phyloP scores from a whole-genome alignment of 1,284 basidiomycete species.

The Mycena citricolor region DNA sequence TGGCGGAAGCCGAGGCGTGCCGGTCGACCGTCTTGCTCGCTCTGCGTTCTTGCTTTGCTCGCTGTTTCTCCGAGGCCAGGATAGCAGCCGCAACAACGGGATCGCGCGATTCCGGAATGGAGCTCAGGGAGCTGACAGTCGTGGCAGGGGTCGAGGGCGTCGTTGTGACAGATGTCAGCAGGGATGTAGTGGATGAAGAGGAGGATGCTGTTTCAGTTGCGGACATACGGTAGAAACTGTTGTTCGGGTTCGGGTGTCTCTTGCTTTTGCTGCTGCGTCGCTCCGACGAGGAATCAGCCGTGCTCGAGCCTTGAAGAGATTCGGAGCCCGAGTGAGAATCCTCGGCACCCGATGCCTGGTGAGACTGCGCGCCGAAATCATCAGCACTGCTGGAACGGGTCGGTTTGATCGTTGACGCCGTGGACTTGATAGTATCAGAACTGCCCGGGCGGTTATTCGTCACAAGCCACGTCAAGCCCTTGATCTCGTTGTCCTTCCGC shows the following conservation, averaged over 20 bases:
- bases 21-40: conserved; percentile 12
- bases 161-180: conserved; percentile 37
- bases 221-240: too few species aligned
- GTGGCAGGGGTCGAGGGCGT: too few species aligned
- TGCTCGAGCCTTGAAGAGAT: conserved; percentile 34
- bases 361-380: conserved; percentile 44
- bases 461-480: conserved; percentile 43
- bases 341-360: conserved; percentile 39
- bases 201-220: too few species aligned
- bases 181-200: conserved; percentile 37
- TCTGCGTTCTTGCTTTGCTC: conserved; percentile 29
- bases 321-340: conserved; percentile 17
- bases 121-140: conserved; percentile 38
- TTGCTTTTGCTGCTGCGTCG: too few species aligned
- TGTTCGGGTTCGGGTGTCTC: too few species aligned
- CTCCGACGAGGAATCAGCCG: too few species aligned
- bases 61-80: conserved; percentile 23
- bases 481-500: conserved; percentile 43
- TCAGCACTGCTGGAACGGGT: conserved; percentile 23
- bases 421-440: conserved; percentile 11
- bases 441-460: conserved; percentile 30
- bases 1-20: conserved; percentile 31
- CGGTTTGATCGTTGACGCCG: conserved; percentile 14
- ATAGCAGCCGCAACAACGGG: conserved; percentile 26
- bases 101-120: conserved; percentile 40